phyloP scores from a whole-genome alignment of 1,284 basidiomycete genomes.

The Volvariella volvacea region DNA sequence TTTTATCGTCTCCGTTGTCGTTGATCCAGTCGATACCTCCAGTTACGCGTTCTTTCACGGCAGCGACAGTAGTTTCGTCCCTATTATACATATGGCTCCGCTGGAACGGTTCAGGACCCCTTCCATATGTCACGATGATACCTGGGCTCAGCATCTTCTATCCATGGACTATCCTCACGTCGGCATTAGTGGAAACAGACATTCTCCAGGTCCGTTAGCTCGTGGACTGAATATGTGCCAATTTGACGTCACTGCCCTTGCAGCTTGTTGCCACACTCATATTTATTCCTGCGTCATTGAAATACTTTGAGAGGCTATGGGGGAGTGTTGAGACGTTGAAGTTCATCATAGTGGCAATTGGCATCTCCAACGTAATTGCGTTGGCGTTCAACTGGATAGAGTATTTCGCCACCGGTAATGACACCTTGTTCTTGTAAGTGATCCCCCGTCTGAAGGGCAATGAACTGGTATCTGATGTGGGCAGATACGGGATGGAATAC shows the following conservation, averaged over 20 bases:
- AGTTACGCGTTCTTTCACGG: constrained; percentile 75
- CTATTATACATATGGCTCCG: constrained; percentile 59
- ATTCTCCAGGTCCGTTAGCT: constrained; percentile 66
- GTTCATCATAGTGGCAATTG: constrained; percentile 77
- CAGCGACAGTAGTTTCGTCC: constrained; percentile 58
- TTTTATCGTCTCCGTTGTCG: constrained; percentile 64
- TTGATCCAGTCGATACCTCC: constrained; percentile 68
- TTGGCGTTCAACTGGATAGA: constrained; percentile 81
- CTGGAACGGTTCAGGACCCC: constrained; percentile 34
- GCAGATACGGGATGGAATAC: constrained; percentile 82
- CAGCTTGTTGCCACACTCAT: constrained; percentile 77
- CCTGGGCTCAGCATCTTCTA: constrained; percentile 82
- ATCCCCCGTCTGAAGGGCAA: constrained; percentile 6
- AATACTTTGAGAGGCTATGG: constrained; percentile 93
- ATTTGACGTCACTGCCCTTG: constrained; percentile 12
- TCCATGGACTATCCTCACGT: constrained; percentile 91
- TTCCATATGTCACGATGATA: constrained; percentile 78
- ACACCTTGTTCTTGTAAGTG: constrained; percentile 71
- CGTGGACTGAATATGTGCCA: constrained; percentile 5
- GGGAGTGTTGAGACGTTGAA: constrained; percentile 81
- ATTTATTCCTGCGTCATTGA: constrained; percentile 75
- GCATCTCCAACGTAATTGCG: constrained; percentile 83
- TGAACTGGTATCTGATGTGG: constrained; percentile 6
- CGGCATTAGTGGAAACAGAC: constrained; percentile 81
- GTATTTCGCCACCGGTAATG: constrained; percentile 58